These are phyloP conservation scores for Bryum argenteum DNA, from an alignment of 225 moss, liverwort and hornwort genomes.

Conservation along the genomic window DNA sequence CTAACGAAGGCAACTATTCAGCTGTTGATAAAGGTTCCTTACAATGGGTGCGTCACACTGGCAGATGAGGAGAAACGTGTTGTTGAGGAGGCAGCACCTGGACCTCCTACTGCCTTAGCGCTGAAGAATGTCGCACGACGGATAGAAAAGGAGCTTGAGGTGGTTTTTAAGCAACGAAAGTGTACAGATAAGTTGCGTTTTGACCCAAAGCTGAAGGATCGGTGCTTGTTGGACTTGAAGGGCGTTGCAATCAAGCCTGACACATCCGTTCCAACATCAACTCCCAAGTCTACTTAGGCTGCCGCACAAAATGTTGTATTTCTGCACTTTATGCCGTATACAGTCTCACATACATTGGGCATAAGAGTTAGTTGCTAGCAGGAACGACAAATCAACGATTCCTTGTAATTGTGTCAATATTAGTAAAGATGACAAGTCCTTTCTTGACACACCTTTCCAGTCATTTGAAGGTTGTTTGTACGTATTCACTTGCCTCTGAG, in stretches of 20 bases:
- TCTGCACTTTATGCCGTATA: neutral
- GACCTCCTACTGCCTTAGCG: conserved; percentile 74
- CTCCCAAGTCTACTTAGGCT: conserved; percentile 41
- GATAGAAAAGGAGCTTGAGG: conserved; percentile 61
- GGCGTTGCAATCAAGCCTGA: conserved; percentile 51
- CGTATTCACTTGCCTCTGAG: too few relatives aligned
- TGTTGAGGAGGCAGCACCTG: conserved; percentile 76
- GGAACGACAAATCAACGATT: neutral
- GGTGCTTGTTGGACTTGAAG: conserved; percentile 77
- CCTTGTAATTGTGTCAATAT: conserved; percentile 19
- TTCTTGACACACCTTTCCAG: neutral
- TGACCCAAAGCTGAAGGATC: conserved; percentile 97
- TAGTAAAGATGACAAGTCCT: neutral
- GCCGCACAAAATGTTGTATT: neutral
- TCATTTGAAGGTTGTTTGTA: neutral
- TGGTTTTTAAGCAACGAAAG: conserved; percentile 57
- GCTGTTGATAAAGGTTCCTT: neutral
- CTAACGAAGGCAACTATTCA: neutral
- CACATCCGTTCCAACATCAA: conserved; percentile 50
- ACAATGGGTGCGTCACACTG: neutral
- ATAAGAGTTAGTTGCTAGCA: neutral
- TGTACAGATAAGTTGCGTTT: conserved; percentile 76
- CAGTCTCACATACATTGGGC: neutral
- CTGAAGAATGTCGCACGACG: conserved; percentile 83
- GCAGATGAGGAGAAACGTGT: conserved; percentile 69